Evolutionary conservation across 257 asterid genomes (phyloP), one percentile per base, ranked within the genome.

Genomic region (Verbena officinalis): DNA sequence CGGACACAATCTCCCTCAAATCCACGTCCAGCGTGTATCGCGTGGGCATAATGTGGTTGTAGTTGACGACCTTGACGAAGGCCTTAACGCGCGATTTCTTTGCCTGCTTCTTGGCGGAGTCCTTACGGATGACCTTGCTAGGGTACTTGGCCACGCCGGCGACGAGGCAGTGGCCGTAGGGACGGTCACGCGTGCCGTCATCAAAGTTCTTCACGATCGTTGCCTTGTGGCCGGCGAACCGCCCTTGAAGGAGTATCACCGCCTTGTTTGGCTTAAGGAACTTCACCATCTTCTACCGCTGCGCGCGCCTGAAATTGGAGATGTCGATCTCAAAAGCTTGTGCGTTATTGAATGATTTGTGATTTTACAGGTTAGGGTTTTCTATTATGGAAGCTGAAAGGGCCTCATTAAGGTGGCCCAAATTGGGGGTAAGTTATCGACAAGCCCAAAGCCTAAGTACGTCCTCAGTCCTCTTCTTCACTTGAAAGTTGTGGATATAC

Each of bases 11-110:
- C 21, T 76, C 81, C 67, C 67, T 71, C 3, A 76, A 74, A 56
- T 76, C 81, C 20, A 76, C 81, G 46, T 76, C 81, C 40, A 76
- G 81, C 77, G 77, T 71, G 71, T 76, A 76, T 13, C 77, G 70
- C n/a, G 81, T 76, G 24, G 81, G 81, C 81, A 71, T 76, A 24
- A 76, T 76, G 68, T 76, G 81, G 57, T 59, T 71, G 69, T 76
- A 71, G 53, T 76, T 76, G 46, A 75, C 77, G 63, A 75, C 38
- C 77, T 75, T 75, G 53, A 75, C 42, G 46, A 75, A 75, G 27
- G 74, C 77, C 71, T 75, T 75, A 16, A 75, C 77, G 53, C 80
- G 73, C n/a, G 80, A 75, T 21, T 75, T 75, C 74, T 75, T 75
- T 0, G 74, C 80, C 72, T 69, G 80, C 73, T 75, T 69, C 73